Conservation (phyloP, 2,329 filamentous ascomycete species). For the Aspergillus proliferans region DNA sequence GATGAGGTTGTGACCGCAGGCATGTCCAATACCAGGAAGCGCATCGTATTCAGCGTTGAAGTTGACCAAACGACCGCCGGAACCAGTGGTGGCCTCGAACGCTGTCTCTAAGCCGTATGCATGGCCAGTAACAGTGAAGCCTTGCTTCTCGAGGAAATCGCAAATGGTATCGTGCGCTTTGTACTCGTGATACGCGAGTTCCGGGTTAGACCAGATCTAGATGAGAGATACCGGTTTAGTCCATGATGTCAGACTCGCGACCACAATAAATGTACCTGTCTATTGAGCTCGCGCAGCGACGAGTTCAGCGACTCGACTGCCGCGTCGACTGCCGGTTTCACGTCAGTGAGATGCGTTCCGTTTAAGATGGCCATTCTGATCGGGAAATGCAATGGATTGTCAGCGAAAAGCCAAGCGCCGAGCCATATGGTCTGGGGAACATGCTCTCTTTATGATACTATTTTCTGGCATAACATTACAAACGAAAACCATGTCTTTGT, state of each 20-base stretch:
- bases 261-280: slow-evolving; percentile 11
- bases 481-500: too few relatives aligned
- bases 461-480: too few relatives aligned
- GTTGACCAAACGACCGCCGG: slow-evolving; percentile 30
- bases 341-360: slow-evolving; percentile 10
- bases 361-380: slow-evolving; percentile 12
- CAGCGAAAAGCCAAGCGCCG: too few relatives aligned
- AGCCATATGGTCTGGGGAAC: too few relatives aligned
- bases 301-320: slow-evolving; percentile 12
- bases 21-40: slow-evolving; percentile 35
- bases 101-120: slow-evolving; percentile 49
- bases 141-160: slow-evolving; percentile 39
- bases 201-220: slow-evolving; percentile 45
- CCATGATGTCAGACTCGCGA: background rate
- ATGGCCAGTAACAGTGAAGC: slow-evolving; percentile 43
- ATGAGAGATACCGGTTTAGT: background rate
- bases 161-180: slow-evolving; percentile 48
- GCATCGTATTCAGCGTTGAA: slow-evolving; percentile 42
- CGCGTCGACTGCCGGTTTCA: slow-evolving; percentile 18
- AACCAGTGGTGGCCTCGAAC: slow-evolving; percentile 44
- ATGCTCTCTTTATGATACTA: too few relatives aligned
- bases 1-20: slow-evolving; percentile 38
- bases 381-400: background rate
- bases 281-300: slow-evolving; percentile 20
- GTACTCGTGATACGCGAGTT: slow-evolving; percentile 48